A percentile compares a stretch with the other conserved stretches of the same genome.
Conservation (phyloP, 306 rosid species). For the Argentina anserina region DNA sequence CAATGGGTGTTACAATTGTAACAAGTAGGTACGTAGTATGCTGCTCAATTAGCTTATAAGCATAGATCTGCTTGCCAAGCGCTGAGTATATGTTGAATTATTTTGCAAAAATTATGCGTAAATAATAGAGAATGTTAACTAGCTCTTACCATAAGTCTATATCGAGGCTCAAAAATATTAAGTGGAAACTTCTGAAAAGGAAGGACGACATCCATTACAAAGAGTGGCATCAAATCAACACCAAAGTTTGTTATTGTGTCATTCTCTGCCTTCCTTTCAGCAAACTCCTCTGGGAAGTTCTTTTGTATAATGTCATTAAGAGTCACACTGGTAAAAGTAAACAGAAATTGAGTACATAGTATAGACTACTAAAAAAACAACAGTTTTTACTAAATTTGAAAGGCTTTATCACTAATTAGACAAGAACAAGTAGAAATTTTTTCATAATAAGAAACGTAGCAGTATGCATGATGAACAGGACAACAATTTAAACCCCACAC, state of each 20-base stretch:
- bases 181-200: conserved; percentile 92
- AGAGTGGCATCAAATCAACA: conserved; percentile 87
- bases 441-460: conserved; percentile 9
- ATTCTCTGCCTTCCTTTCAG: conserved; percentile 82
- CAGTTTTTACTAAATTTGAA: conserved; percentile 5
- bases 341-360: background rate
- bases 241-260: conserved; percentile 60
- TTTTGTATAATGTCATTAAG: conserved; percentile 82
- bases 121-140: conserved; percentile 15
- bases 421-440: background rate
- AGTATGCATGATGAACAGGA: conserved; percentile 8
- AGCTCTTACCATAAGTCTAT: conserved; percentile 92
- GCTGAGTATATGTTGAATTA: background rate
- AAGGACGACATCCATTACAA: conserved; percentile 97
- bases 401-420: conserved; percentile 12
- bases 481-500: background rate
- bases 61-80: background rate
- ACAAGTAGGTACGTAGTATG: background rate
- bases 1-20: background rate
- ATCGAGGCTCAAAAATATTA: conserved; percentile 95
- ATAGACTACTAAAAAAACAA: background rate
- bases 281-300: conserved; percentile 89
- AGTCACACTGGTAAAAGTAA: conserved; percentile 70
- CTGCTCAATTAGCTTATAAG: background rate
- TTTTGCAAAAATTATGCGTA: background rate